These are phyloP conservation scores for Ascochyta viciae-villosae DNA, from an alignment of 2,329 filamentous ascomycete species.

Conservation along the genomic window DNA sequence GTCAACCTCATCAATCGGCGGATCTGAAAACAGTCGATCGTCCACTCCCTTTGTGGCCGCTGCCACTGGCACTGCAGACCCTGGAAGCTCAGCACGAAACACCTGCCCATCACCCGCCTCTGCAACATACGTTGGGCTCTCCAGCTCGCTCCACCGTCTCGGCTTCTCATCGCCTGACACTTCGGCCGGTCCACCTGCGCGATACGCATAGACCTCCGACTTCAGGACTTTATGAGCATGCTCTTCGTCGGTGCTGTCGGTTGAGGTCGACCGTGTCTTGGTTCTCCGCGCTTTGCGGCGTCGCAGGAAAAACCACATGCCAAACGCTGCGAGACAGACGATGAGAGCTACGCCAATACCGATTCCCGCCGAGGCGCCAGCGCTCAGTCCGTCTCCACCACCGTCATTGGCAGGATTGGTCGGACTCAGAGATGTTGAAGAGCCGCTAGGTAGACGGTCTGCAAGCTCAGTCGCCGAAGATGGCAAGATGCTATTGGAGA, in stretches of 20 bases:
- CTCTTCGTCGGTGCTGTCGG: constrained; percentile 24
- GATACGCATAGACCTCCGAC: constrained; percentile 11
- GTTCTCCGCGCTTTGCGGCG: constrained; percentile 14
- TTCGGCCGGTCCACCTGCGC: not conserved
- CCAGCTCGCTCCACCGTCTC: constrained; percentile 17
- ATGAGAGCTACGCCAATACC: constrained; percentile 25
- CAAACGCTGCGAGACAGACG: constrained; percentile 19
- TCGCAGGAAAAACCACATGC: constrained; percentile 21
- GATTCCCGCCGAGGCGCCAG: constrained; percentile 25
- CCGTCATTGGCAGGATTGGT: not conserved
- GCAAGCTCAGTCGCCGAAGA: constrained; percentile 9
- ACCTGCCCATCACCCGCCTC: constrained; percentile 15
- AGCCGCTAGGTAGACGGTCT: constrained; percentile 4
- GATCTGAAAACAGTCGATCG: constrained; percentile 21
- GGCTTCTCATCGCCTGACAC: constrained; percentile 12
- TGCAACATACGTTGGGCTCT: constrained; percentile 14
- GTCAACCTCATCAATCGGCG: constrained; percentile 21
- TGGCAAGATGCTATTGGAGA: not conserved
- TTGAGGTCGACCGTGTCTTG: constrained; percentile 2
- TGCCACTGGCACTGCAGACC: constrained; percentile 12
- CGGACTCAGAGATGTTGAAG: not conserved
- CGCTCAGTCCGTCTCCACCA: constrained; percentile 6
- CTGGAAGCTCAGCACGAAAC: constrained; percentile 22
- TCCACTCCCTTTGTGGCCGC: not conserved
- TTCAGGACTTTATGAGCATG: constrained; percentile 9